Conservation (phyloP, 345 rosid genomes). For the Aurinia saxatilis region DNA sequence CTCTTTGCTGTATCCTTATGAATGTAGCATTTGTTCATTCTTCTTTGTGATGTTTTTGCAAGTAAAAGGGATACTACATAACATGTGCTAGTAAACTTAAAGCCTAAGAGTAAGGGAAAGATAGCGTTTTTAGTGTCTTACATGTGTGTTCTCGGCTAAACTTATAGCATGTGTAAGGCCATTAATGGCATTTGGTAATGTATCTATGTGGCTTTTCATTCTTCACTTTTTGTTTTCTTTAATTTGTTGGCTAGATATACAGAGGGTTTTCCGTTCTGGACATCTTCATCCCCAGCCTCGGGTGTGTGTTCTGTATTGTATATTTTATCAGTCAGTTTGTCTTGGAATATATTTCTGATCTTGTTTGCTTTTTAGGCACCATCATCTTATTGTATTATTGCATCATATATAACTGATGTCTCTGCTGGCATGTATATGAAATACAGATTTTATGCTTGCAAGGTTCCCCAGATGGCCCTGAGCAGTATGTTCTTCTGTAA, state of each 20-base stretch:
- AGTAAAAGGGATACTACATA: not conserved
- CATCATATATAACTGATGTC: not conserved
- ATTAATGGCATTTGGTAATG: not conserved
- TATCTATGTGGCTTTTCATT: not conserved
- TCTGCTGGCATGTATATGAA: conserved; percentile 15
- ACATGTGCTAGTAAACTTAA: not conserved
- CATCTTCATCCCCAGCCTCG: conserved; percentile 80
- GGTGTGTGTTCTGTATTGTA: conserved; percentile 39
- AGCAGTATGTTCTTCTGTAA: conserved; percentile 56
- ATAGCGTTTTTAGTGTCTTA: not conserved
- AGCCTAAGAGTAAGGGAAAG: not conserved
- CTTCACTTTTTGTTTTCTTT: conserved; percentile 34
- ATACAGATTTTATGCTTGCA: conserved; percentile 91
- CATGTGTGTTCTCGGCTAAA: not conserved
- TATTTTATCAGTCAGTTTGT: not conserved
- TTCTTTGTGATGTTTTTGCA: not conserved
- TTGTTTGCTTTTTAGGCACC: not conserved
- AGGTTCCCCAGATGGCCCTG: conserved; percentile 96
- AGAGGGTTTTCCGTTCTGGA: conserved; percentile 77
- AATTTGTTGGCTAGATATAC: conserved; percentile 54
- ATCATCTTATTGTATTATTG: not conserved
- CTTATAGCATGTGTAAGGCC: not conserved
- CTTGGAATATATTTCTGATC: not conserved
- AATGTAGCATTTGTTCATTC: not conserved
- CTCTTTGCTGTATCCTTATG: conserved; percentile 91